These are phyloP conservation scores for Amaranthus palmeri DNA, from an alignment of 148 eudicot species.

Conservation along the genomic window DNA sequence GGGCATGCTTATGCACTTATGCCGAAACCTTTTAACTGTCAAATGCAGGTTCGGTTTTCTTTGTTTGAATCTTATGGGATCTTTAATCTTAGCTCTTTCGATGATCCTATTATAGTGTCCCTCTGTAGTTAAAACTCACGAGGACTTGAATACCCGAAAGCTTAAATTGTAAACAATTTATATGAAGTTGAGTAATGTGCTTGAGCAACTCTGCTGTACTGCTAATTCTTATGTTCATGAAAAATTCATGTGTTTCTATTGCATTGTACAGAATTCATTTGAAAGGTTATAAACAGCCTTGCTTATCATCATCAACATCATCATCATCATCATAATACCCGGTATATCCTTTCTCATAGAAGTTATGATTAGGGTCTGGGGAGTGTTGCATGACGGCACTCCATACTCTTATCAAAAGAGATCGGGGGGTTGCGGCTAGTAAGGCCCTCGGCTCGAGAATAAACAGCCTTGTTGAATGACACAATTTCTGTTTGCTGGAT, in stretches of 20 bases:
- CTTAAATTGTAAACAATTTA: background rate
- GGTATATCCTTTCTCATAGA: no score
- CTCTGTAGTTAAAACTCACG: background rate
- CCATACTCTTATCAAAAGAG: no score
- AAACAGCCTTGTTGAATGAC: background rate
- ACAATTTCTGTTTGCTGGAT: background rate
- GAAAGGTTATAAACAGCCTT: background rate
- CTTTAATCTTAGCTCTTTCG: background rate
- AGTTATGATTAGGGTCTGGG: no score
- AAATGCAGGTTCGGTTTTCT: background rate
- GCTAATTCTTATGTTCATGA: conserved; percentile 9
- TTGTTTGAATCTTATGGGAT: background rate
- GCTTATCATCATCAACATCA: no score
- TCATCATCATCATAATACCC: no score
- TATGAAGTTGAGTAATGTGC: background rate
- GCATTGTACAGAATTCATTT: background rate
- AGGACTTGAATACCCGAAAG: background rate
- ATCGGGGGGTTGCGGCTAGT: no score
- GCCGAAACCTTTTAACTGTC: background rate
- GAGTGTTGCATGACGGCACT: no score
- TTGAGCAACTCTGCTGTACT: background rate
- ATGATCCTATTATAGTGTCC: background rate
- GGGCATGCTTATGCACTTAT: background rate
- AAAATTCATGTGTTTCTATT: background rate
- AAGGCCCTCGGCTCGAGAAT: no score